These are phyloP conservation scores for Cyclanthera cordifolia DNA, from an alignment of 306 rosid genomes.

Conservation along the genomic window DNA sequence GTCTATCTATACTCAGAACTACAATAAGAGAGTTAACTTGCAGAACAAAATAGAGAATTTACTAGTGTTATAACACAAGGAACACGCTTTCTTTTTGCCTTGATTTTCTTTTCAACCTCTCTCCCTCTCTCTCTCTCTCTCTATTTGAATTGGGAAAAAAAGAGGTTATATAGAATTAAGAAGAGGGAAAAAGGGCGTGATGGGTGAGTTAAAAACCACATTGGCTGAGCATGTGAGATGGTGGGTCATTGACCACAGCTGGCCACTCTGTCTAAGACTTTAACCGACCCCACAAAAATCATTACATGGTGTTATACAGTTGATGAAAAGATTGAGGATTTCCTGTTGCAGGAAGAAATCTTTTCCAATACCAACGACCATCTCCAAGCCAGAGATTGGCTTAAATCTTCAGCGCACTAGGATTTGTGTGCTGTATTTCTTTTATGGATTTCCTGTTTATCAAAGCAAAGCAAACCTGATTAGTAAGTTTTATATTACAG, in stretches of 20 bases:
- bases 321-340: constrained; percentile 32
- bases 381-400: constrained; percentile 21
- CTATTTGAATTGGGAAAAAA: too few relatives aligned
- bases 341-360: constrained; percentile 15
- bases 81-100: not conserved
- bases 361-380: constrained; percentile 13
- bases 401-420: constrained; percentile 2
- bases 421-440: not conserved
- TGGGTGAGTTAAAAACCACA: constrained; percentile 16
- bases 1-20: not conserved
- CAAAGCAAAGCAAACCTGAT: not conserved
- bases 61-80: not conserved
- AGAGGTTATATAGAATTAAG: constrained; percentile 20
- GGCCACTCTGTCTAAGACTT: constrained; percentile 49
- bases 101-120: not conserved
- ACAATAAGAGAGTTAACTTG: not conserved
- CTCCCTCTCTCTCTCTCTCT: constrained; percentile 3
- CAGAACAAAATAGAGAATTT: not conserved
- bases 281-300: constrained; percentile 35
- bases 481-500: not conserved
- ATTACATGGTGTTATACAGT: constrained; percentile 48
- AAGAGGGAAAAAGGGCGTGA: constrained; percentile 18
- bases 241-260: constrained; percentile 50
- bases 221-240: constrained; percentile 54
- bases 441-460: constrained; percentile 4